Base-by-base conservation (phyloP, 2,329 filamentous ascomycete species). In the Diplodia mutila region DNA sequence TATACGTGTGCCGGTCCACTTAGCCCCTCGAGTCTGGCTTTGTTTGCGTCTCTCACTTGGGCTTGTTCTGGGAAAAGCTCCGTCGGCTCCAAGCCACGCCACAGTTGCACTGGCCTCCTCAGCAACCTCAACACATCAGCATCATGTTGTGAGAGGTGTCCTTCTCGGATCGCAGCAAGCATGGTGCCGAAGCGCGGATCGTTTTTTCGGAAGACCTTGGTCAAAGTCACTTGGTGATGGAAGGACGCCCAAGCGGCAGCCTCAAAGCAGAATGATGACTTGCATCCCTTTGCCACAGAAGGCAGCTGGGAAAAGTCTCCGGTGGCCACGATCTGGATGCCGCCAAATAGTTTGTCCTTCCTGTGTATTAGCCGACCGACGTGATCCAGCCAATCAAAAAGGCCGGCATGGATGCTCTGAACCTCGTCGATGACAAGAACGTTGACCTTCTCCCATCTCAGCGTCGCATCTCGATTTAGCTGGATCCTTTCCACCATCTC, bases 351-450 rank as follows among this genome's bases (percentile, higher is more conserved):
- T 4, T 57, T 59, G 3, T 69, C 42, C 7, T 67, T 70, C 8
- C 67, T 66, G 59, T 76, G 71, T 3, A 76, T 77, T 34, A 70
- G 74, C 68, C 85, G 85, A 78, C 83, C 81, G 3, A 86, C 71
- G 3, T 71, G 74, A 67, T 85, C 84, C 16, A 86, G 74, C 11
- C 85, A 81, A 67, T 85, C 82, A 37, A 88, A 83, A 61, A 83
- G 79, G 7, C 82, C 73, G 66, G 84, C 86, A 61, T 87, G 85
- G 0, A 90, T 81, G 88, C 90, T 90, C 69, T 84, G 87, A 66
- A 90, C 86, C 74, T 90, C 88, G 71, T 90, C 88, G 18, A 90
- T 86, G 27, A 90, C 82, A 1, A 90, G 78, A 0, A 88, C 78
- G 25, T 76, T 75, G 0, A 80, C 79, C 8, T 42, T 18, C 16